phyloP scores from a whole-genome alignment of 306 rosid genomes.

The Vigna nakashimae region DNA sequence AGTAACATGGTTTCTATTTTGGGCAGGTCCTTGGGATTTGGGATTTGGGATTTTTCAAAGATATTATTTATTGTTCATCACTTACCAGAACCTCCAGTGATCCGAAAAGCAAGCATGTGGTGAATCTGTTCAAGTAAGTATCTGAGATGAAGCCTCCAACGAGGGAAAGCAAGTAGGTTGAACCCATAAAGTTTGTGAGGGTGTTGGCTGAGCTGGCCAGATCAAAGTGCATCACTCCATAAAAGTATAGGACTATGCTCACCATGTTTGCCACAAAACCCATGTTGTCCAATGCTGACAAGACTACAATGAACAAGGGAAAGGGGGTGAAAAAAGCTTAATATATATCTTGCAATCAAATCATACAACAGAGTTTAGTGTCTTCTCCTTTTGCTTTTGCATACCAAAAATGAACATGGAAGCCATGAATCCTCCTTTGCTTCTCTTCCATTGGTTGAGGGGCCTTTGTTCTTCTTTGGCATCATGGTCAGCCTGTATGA shows the following conservation, averaged over 20 bases:
- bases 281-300: conserved; percentile 82
- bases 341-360: background rate
- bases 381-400: background rate
- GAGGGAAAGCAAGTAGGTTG: conserved; percentile 76
- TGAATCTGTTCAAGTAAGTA: conserved; percentile 71
- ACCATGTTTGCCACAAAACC: conserved; percentile 86
- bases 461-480: conserved; percentile 56
- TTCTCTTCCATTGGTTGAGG: conserved; percentile 45
- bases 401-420: conserved; percentile 76
- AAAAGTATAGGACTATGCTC: conserved; percentile 76
- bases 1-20: background rate
- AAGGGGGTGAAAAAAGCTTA: background rate
- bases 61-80: background rate
- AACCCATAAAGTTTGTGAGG: conserved; percentile 84
- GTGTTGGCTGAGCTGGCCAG: conserved; percentile 70
- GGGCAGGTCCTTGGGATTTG: conserved; percentile 33
- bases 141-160: conserved; percentile 88
- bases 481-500: conserved; percentile 51
- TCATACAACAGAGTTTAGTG: background rate
- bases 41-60: conserved; percentile 15
- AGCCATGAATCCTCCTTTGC: conserved; percentile 80
- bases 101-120: conserved; percentile 73
- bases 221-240: conserved; percentile 67
- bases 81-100: conserved; percentile 67
- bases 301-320: conserved; percentile 45